Evolutionary conservation across 148 eudicot genomes (phyloP).

Genomic region (Amaranthus hypochondriacus): DNA sequence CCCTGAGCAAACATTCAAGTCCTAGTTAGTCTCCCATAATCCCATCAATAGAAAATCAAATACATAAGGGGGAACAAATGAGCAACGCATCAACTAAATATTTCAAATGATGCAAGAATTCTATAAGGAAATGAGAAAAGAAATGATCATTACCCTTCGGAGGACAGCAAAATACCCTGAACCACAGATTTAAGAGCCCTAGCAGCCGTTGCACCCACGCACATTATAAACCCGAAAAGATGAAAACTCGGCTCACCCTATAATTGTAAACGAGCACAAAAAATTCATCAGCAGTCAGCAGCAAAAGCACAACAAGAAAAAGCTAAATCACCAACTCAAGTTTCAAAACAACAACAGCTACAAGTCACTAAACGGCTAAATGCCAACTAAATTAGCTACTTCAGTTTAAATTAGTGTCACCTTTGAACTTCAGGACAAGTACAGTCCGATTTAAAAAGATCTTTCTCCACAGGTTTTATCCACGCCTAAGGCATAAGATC

Average conservation of each 20-base stretch:
- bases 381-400: not conserved
- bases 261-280: conserved; percentile 6
- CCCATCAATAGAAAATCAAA: not conserved
- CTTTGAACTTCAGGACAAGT: not conserved
- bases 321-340: not conserved
- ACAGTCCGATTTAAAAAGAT: not conserved
- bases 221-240: conserved; percentile 86
- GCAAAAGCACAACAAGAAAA: not conserved
- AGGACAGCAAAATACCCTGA: conserved; percentile 92
- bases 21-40: conserved; percentile 2
- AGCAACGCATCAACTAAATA: not conserved
- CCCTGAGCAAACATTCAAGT: conserved; percentile 36
- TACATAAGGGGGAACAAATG: not conserved
- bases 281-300: conserved; percentile 11
- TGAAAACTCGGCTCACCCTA: conserved; percentile 95
- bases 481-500: not conserved
- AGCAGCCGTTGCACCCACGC: conserved; percentile 93
- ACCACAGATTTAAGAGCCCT: conserved; percentile 86
- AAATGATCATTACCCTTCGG: conserved; percentile 68
- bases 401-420: not conserved
- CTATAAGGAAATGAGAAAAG: conserved; percentile 1
- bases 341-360: not conserved
- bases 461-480: too few species aligned
- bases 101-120: not conserved
- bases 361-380: not conserved